Evolutionary conservation across 768 basidiomycete genomes (phyloP).

Genomic region (Russula earlei): DNA sequence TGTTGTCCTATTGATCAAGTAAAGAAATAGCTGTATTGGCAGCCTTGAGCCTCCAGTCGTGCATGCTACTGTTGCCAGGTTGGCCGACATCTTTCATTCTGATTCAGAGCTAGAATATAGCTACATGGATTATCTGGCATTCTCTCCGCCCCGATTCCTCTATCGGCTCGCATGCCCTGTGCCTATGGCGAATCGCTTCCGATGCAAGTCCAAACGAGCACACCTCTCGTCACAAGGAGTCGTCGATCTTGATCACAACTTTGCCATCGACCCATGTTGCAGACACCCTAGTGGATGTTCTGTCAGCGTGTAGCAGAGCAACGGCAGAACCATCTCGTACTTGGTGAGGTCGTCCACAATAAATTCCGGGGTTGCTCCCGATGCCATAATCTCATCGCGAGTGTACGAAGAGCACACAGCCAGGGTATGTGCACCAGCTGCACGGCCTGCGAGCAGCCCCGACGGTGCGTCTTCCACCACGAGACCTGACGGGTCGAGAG

Average conservation of each 20-base stretch:
- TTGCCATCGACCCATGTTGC: slow-evolving; percentile 36
- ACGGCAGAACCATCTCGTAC: slow-evolving; percentile 31
- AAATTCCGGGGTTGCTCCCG: slow-evolving; percentile 50
- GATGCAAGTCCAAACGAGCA: not conserved
- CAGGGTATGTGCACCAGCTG: slow-evolving; percentile 66
- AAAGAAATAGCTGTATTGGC: not conserved
- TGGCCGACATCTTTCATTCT: not conserved
- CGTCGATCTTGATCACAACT: slow-evolving; percentile 39
- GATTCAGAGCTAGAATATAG: not conserved
- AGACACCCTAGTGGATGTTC: slow-evolving; percentile 31
- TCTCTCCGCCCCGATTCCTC: not conserved
- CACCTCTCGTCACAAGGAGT: slow-evolving; percentile 20
- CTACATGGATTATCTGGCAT: not conserved
- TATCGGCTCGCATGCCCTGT: not conserved
- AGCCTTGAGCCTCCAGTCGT: not conserved
- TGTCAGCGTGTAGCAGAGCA: not conserved
- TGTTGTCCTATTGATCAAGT: not conserved
- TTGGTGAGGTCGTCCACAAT: slow-evolving; percentile 59
- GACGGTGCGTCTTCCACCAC: slow-evolving; percentile 89
- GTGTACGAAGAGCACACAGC: slow-evolving; percentile 80
- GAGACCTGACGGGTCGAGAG: slow-evolving; percentile 41
- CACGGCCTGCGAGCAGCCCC: slow-evolving; percentile 64
- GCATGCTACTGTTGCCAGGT: not conserved
- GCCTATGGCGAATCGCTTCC: not conserved
- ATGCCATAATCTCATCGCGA: slow-evolving; percentile 40